These are phyloP conservation scores for Filobasidium uniguttulatum DNA, from an alignment of 1,284 basidiomycete species.

Conservation along the genomic window DNA sequence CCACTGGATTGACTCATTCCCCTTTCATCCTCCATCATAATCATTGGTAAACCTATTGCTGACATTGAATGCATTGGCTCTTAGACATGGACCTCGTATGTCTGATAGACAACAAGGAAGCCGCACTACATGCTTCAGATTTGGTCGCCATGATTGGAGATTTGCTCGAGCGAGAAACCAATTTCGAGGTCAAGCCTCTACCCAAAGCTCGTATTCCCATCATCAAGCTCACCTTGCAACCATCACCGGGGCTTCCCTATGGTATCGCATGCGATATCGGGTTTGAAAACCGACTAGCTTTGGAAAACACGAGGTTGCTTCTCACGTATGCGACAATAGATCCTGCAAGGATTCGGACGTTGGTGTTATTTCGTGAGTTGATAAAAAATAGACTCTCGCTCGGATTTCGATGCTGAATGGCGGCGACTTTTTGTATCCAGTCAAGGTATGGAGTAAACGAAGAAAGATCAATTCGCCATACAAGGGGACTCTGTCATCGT, in stretches of 20 bases:
- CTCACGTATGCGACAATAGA: slow-evolving; percentile 98
- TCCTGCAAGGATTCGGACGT: slow-evolving; percentile 77
- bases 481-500: slow-evolving; percentile 88
- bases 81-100: slow-evolving; percentile 97
- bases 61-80: not conserved
- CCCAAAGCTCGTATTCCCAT: slow-evolving; percentile 97
- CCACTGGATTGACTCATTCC: no score
- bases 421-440: slow-evolving; percentile 36
- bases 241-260: slow-evolving; percentile 73
- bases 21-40: no score
- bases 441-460: slow-evolving; percentile 98
- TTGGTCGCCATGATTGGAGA: slow-evolving; percentile 88
- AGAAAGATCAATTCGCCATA: slow-evolving; percentile 98
- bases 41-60: not conserved
- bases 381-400: slow-evolving; percentile 5
- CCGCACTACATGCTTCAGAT: slow-evolving; percentile 59
- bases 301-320: slow-evolving; percentile 90
- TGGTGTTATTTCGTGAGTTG: slow-evolving; percentile 74
- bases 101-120: slow-evolving; percentile 65
- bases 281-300: slow-evolving; percentile 88
- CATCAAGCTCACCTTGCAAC: slow-evolving; percentile 86
- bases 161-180: slow-evolving; percentile 88
- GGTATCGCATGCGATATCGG: slow-evolving; percentile 95
- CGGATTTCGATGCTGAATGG: slow-evolving; percentile 1
- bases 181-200: slow-evolving; percentile 91